A percentile compares a stretch with the other conserved stretches of the same genome.
Evolutionary conservation across 2,329 filamentous ascomycete species (phyloP).

Genomic region (Stachybotrys echinatus): DNA sequence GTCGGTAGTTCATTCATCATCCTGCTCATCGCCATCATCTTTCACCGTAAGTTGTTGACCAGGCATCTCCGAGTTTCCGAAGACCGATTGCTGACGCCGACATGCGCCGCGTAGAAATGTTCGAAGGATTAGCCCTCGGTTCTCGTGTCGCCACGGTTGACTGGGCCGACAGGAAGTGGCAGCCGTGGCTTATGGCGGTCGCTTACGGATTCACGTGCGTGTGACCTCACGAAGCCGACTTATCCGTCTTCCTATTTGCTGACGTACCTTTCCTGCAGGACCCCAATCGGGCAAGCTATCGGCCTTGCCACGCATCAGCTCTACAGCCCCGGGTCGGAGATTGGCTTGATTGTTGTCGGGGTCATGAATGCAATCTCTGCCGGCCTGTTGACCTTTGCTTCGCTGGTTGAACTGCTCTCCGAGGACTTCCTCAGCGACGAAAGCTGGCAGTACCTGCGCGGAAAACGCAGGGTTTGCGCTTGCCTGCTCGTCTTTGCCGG

Average conservation of each 20-base stretch:
- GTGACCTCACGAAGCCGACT: not conserved
- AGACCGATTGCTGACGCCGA: slow-evolving; percentile 3
- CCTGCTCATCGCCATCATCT: slow-evolving; percentile 72
- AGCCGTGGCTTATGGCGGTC: slow-evolving; percentile 52
- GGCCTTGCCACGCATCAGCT: slow-evolving; percentile 64
- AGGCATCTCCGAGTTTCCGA: not conserved
- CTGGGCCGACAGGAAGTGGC: slow-evolving; percentile 31
- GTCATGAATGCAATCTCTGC: slow-evolving; percentile 71
- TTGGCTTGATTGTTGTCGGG: slow-evolving; percentile 64
- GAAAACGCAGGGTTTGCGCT: slow-evolving; percentile 46
- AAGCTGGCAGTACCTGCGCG: slow-evolving; percentile 52
- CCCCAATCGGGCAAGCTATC: slow-evolving; percentile 68
- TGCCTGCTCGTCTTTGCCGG: slow-evolving; percentile 53
- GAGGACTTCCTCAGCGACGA: slow-evolving; percentile 66
- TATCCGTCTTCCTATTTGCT: slow-evolving; percentile 3
- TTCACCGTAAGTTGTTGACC: slow-evolving; percentile 48
- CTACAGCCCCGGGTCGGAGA: slow-evolving; percentile 62
- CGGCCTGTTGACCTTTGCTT: slow-evolving; percentile 66
- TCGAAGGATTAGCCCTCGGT: slow-evolving; percentile 57
- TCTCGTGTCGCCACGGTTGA: slow-evolving; percentile 56
- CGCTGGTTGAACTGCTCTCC: slow-evolving; percentile 64
- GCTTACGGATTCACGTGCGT: slow-evolving; percentile 51
- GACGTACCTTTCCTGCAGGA: slow-evolving; percentile 37
- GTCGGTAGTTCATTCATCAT: slow-evolving; percentile 72
- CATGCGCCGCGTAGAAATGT: slow-evolving; percentile 28